phyloP scores from a whole-genome alignment of 495 filamentous ascomycete species.

The Cairneyella variabilis region DNA sequence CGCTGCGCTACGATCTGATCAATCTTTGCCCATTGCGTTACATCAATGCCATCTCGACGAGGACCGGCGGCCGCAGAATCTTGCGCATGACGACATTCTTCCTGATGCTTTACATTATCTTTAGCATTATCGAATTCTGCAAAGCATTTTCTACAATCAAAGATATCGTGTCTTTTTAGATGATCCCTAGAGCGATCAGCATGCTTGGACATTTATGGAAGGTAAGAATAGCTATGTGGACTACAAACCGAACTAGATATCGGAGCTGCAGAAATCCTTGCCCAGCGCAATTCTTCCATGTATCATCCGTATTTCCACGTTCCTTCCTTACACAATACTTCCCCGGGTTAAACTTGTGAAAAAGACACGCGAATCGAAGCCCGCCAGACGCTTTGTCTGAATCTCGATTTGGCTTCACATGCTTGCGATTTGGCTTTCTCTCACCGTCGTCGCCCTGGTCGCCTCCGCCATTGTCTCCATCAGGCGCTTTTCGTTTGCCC shows the following conservation, averaged over 20 bases:
- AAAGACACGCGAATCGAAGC: background rate
- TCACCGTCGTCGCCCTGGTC: background rate
- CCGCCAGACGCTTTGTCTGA: background rate
- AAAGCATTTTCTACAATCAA: background rate
- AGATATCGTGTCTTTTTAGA: background rate
- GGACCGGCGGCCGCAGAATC: background rate
- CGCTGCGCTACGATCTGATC: background rate
- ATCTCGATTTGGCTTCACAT: background rate
- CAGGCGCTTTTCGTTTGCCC: background rate
- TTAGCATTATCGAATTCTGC: background rate
- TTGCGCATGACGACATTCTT: background rate
- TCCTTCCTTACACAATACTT: too few species aligned
- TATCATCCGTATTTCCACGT: too few species aligned
- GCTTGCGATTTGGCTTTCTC: background rate
- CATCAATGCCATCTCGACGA: background rate
- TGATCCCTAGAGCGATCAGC: background rate
- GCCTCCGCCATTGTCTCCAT: background rate
- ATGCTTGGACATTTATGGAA: background rate
- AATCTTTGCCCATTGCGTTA: background rate
- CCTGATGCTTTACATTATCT: background rate
- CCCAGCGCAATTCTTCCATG: too few species aligned
- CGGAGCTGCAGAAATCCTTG: too few species aligned
- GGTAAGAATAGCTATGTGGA: too few species aligned
- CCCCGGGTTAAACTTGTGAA: background rate
- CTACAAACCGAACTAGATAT: too few species aligned